Evolutionary conservation across 352 stramenopile species (phyloP), one percentile per base, ranked within the genome.

Genomic region (Pythium chondricola): DNA sequence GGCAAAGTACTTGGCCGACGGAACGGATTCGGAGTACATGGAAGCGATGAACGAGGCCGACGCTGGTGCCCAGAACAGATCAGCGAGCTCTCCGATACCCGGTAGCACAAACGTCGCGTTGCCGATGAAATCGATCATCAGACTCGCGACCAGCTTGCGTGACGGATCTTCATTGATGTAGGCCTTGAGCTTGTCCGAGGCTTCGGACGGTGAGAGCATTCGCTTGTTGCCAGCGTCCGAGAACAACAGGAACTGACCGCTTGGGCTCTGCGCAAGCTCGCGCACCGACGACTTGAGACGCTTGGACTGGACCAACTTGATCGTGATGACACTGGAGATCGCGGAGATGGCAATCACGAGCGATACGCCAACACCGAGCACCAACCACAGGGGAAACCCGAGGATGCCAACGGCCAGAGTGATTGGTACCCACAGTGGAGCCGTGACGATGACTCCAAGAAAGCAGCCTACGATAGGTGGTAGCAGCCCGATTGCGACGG

Each of bases 11-110:
- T 95, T 96, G 30, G 84, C 65, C 36, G 72, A 86, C 7, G 87
- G 88, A 30, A 67, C 82, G 7, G 78, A 85, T 6, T 87, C 63
- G 42, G 88, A 83, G 59, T 98, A 98, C 68, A 98, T 81, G 13
- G 72, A 77, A 25, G 88, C 78, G n/a, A 98, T 73, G 29, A 97
- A 61, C 11, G 88, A 72, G 14, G 87, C 88, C 20, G 90, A 88
- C 13, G 93, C 61, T 0, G 95, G 95, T 2, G 95, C 95, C 93
- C 93, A 98, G 14, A 88, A 52, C 26, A 98, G 10, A 52, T 98
- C 95, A 2, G 85, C 82, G 26, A 83, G 53, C 56, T 98, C 93
- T 40, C 95, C 95, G 2, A 97, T 43, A 0, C 74, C 48, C 13
- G 93, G 93, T 0, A 97, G 41, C 2, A 89, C 63, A 61, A 97